Percentiles rank a stretch among this genome's conserved stretches.
Evolutionary conservation across 2,329 filamentous ascomycete genomes (phyloP).

Genomic region (Ascosphaera apis): DNA sequence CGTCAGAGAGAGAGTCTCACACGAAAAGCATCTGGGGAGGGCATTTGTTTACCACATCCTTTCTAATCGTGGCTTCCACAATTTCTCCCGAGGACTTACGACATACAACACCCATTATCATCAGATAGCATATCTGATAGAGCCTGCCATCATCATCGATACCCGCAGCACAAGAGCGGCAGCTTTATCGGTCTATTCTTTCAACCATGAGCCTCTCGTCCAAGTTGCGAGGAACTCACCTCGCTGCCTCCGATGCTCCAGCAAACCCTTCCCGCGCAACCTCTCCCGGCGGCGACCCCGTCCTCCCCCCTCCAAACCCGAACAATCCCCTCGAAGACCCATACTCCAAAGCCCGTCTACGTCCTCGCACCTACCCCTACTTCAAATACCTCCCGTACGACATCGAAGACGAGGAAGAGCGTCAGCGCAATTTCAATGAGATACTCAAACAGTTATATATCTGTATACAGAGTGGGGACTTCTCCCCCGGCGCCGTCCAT

Average conservation of each 20-base stretch:
- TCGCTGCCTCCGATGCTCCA: constrained; percentile 22
- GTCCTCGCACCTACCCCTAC: constrained; percentile 80
- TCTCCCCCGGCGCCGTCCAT: constrained; percentile 76
- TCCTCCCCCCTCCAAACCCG: constrained; percentile 12
- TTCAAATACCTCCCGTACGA: constrained; percentile 72
- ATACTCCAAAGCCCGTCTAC: constrained; percentile 41
- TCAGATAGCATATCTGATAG: too few relatives aligned
- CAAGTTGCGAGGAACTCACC: constrained; percentile 1
- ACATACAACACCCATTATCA: too few relatives aligned
- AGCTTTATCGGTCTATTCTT: too few relatives aligned
- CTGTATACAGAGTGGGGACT: constrained; percentile 75
- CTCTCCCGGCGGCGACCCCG: constrained; percentile 42
- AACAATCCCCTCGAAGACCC: constrained; percentile 27
- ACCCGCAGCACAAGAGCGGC: too few relatives aligned
- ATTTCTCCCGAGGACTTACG: too few relatives aligned
- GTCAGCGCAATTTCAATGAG: constrained; percentile 57
- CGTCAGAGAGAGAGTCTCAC: too few relatives aligned
- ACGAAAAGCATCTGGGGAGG: too few relatives aligned
- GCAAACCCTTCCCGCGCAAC: constrained; percentile 58
- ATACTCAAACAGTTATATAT: constrained; percentile 91
- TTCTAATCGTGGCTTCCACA: too few relatives aligned
- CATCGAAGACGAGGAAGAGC: constrained; percentile 56
- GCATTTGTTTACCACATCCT: too few relatives aligned
- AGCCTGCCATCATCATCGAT: too few relatives aligned
- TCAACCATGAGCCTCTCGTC: not conserved